Evolutionary conservation across 495 filamentous ascomycete species (phyloP).

Genomic region (Tuber melanosporum): DNA sequence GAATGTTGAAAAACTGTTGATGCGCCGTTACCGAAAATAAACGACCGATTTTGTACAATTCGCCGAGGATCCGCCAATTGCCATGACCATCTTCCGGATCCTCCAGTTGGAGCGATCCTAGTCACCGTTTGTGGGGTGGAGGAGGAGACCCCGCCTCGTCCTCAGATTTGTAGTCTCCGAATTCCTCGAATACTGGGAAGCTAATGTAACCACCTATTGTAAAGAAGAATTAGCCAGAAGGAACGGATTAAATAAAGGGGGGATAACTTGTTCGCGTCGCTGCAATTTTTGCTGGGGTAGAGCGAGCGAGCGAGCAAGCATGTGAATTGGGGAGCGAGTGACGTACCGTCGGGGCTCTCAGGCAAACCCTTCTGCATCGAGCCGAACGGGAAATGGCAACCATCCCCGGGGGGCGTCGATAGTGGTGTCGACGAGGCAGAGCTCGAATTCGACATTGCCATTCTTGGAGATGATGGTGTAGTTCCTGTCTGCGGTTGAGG

Average conservation of each 20-base stretch:
- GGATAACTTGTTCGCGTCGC: neutral
- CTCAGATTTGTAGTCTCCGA: slow-evolving; percentile 37
- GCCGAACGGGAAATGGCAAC: slow-evolving; percentile 38
- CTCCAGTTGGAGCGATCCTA: slow-evolving; percentile 24
- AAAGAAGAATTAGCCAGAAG: slow-evolving; percentile 23
- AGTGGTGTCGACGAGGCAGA: slow-evolving; percentile 33
- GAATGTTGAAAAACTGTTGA: slow-evolving; percentile 20
- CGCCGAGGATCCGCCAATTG: slow-evolving; percentile 30
- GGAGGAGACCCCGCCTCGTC: slow-evolving; percentile 37
- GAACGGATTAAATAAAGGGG: neutral
- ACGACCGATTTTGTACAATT: slow-evolving; percentile 24
- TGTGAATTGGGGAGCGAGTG: neutral
- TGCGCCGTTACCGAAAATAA: slow-evolving; percentile 15
- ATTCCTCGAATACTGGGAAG: slow-evolving; percentile 49
- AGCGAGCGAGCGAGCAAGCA: slow-evolving; percentile 11
- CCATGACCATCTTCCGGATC: slow-evolving; percentile 15
- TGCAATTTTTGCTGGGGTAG: neutral
- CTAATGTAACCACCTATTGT: slow-evolving; percentile 47
- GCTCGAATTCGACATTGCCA: slow-evolving; percentile 34
- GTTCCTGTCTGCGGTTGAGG: slow-evolving; percentile 34
- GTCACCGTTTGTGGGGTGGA: slow-evolving; percentile 32
- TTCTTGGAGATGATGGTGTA: slow-evolving; percentile 34
- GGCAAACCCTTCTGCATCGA: slow-evolving; percentile 36
- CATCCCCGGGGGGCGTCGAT: slow-evolving; percentile 40
- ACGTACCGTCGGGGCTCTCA: slow-evolving; percentile 40